Conservation (phyloP, 345 rosid species). For the Lumnitzera racemosa region DNA sequence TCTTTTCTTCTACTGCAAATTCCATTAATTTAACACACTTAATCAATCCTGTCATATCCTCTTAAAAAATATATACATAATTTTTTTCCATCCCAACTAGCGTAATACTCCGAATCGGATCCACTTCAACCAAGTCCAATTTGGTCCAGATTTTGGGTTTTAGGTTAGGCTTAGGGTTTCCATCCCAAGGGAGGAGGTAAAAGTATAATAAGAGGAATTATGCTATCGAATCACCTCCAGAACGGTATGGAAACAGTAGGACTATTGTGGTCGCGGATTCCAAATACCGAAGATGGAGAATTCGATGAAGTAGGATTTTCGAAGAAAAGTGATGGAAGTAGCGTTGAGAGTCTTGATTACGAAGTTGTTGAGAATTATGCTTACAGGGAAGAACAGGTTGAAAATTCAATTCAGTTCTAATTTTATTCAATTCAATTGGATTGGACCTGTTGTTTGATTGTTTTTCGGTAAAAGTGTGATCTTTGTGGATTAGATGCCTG, state of each 20-base stretch:
- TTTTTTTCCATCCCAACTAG: too few species aligned
- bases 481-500: too few species aligned
- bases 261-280: conserved; percentile 73
- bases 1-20: too few species aligned
- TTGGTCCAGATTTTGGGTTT: neutral
- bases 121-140: neutral
- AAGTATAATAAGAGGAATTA: conserved; percentile 12
- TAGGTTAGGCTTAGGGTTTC: conserved; percentile 8
- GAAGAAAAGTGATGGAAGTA: conserved; percentile 29
- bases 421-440: neutral
- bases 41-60: too few species aligned
- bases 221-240: conserved; percentile 72
- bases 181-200: too few species aligned
- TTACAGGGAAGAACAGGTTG: conserved; percentile 86
- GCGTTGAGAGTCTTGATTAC: conserved; percentile 84
- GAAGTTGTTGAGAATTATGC: conserved; percentile 91
- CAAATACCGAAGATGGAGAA: conserved; percentile 65
- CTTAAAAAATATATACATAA: too few species aligned
- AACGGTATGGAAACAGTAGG: conserved; percentile 73
- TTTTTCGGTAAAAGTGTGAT: too few species aligned
- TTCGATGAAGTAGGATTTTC: conserved; percentile 41
- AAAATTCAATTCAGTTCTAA: conserved; percentile 1
- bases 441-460: too few species aligned
- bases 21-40: too few species aligned
- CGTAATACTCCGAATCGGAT: neutral